A percentile compares a stretch with the other conserved stretches of the same genome.
These are phyloP conservation scores for Quercus lobata DNA, from an alignment of 331 rosid species.

Conservation along the genomic window DNA sequence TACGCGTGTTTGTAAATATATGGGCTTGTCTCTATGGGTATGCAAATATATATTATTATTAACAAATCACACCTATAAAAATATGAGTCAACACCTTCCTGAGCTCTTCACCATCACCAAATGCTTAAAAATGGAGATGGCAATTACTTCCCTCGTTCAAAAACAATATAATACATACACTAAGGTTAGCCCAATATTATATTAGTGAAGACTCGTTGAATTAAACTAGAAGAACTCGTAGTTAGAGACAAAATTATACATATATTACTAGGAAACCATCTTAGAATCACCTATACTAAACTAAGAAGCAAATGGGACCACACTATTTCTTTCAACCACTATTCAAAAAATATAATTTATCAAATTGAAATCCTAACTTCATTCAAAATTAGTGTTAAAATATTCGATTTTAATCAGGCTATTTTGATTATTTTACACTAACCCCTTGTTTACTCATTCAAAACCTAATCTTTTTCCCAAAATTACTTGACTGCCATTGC, in stretches of 20 bases:
- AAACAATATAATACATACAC: neutral
- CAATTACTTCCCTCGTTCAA: neutral
- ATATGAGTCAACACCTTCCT: conserved; percentile 20
- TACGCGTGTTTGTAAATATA: neutral
- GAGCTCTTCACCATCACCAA: conserved; percentile 7
- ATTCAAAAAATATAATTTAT: neutral
- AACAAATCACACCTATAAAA: neutral
- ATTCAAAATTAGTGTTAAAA: neutral
- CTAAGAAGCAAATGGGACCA: neutral
- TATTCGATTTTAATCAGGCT: neutral
- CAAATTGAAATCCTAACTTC: neutral
- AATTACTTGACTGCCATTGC: neutral
- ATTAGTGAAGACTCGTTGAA: neutral
- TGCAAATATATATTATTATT: neutral
- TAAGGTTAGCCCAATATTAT: neutral
- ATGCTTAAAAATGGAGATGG: conserved; percentile 5
- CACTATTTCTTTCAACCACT: neutral
- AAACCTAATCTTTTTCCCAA: neutral
- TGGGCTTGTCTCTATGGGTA: neutral
- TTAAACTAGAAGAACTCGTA: neutral
- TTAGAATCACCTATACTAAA: neutral
- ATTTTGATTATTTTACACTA: neutral
- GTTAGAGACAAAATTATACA: neutral
- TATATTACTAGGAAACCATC: neutral
- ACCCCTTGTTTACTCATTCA: neutral